These are phyloP conservation scores for Fagopyrum tataricum DNA, from an alignment of 148 eudicot species.

Conservation along the genomic window DNA sequence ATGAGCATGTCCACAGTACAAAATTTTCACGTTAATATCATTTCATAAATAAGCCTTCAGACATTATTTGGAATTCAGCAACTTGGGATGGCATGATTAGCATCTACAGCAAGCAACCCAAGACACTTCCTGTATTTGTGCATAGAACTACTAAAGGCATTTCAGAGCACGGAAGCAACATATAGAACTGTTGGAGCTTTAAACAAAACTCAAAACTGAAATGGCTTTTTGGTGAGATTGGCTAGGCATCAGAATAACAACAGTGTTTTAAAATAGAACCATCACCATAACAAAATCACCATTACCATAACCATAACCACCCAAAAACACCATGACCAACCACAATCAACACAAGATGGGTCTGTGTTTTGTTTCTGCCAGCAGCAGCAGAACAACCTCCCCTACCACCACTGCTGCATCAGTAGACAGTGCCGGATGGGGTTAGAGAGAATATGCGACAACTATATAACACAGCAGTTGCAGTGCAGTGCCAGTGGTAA, in stretches of 20 bases:
- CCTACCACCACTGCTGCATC: not conserved
- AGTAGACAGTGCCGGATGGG: not conserved
- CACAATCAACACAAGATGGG: not conserved
- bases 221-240: not conserved
- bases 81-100: not conserved
- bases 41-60: not conserved
- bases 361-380: not conserved
- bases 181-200: not conserved
- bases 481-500: not conserved
- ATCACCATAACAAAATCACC: not conserved
- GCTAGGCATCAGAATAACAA: not conserved
- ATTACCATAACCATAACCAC: too few species aligned
- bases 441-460: not conserved
- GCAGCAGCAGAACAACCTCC: not conserved
- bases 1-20: not conserved
- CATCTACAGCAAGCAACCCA: not conserved
- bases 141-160: not conserved
- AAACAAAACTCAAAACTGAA: not conserved
- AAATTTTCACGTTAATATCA: not conserved
- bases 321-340: not conserved
- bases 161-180: not conserved
- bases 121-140: not conserved
- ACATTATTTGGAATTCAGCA: not conserved
- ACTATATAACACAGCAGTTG: not conserved
- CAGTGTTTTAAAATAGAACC: not conserved